Percentiles rank a stretch among this genome's conserved stretches.
Conservation (phyloP, 2,329 filamentous ascomycete species). For the Neoscytalidium dimidiatum region DNA sequence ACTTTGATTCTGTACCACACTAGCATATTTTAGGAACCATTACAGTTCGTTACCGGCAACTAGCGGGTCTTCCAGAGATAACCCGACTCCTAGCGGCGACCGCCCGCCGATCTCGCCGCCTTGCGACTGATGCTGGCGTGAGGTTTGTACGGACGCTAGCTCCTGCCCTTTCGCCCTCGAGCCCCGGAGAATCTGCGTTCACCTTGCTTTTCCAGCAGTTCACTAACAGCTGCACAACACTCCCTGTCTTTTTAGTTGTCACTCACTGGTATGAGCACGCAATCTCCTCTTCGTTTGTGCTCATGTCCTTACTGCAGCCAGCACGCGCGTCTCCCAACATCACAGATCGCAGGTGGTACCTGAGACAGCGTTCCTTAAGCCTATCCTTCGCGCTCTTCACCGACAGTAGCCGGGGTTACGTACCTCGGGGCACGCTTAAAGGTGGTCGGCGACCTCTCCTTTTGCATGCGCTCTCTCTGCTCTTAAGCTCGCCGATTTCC, state of each 20-base stretch:
- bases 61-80: background rate
- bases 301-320: slow-evolving; percentile 8
- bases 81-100: background rate
- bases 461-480: background rate
- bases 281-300: background rate
- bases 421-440: slow-evolving; percentile 5
- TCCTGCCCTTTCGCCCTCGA: background rate
- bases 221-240: background rate
- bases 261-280: slow-evolving; percentile 11
- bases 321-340: slow-evolving; percentile 5
- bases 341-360: slow-evolving; percentile 15
- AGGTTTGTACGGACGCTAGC: background rate
- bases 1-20: background rate
- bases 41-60: background rate
- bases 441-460: slow-evolving; percentile 15
- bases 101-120: background rate
- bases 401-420: slow-evolving; percentile 16
- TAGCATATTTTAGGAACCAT: background rate
- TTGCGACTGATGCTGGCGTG: background rate
- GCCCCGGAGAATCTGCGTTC: background rate
- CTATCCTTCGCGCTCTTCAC: slow-evolving; percentile 4
- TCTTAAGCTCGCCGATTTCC: background rate
- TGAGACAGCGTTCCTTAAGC: slow-evolving; percentile 7
- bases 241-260: background rate
- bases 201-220: background rate